Evolutionary conservation across 2,329 filamentous ascomycete genomes (phyloP), one percentile per base, ranked within the genome.

Genomic region (Bipolaris oryzae): DNA sequence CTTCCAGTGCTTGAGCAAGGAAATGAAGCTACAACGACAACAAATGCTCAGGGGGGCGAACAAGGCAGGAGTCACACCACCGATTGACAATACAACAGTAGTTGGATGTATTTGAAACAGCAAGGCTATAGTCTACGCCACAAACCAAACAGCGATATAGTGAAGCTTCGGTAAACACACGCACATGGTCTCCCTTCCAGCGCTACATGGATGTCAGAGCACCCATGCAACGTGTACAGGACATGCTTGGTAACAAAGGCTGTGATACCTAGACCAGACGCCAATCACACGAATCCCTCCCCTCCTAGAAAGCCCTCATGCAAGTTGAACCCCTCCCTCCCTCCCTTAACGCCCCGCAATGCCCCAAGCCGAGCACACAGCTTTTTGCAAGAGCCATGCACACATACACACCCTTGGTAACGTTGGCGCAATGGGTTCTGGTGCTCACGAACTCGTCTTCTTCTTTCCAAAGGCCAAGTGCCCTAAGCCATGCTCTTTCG

Each of bases 401-500:
- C 50, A 28, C 25, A 21, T 47, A n/a, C n/a, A n/a, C n/a, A n/a
- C 21, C 23, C 44, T 10, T 25, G 25, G 25, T 31, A 31, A 23
- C 44, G 44, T 41, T 16, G 28, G 5, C 2, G 34, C 31, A 34
- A 23, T n/a, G 38, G 41, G 28, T 31, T 31, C 35, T 38, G 33
- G 34, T 31, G 15, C 11, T 58, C 43, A 71, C 28, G 66, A 66
- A 42, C 68, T 69, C 21, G 52, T 55, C 45, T 63, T 64, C 50
- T 60, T 60, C 50, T 58, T 64, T 21, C 59, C 63, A 34, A 64
- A 66, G 16, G 64, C 62, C 45, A 76, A 41, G 53, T 75, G 73
- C 2, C 72, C 72, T 20, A 77, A 44, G 3, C 50, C 53, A 56
- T 76, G 74, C 43, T 74, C 71, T 18, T 73, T 74, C 1, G 69